Conservation (phyloP, 2,329 filamentous ascomycete genomes). For the Apiospora phragmitis region DNA sequence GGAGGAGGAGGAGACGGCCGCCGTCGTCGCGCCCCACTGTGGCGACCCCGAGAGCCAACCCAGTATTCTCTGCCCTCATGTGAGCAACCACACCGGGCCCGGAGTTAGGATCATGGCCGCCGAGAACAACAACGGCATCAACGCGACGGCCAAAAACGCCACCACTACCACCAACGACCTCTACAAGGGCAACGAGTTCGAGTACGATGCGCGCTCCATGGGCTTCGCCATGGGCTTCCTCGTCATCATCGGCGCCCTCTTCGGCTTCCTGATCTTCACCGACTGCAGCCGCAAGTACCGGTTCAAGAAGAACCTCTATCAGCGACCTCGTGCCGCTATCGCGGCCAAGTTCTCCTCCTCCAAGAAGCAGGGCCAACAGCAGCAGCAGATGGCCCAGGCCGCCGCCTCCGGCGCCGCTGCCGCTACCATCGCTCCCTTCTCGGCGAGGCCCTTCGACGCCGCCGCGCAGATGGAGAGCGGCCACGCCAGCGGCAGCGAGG, state of each 20-base stretch:
- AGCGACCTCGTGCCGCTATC: not conserved
- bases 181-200: not conserved
- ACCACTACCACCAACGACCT: not conserved
- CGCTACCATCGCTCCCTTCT: too few species aligned
- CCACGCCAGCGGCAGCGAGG: not conserved
- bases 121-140: not conserved
- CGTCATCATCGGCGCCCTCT: not conserved
- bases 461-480: not conserved
- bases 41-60: not conserved
- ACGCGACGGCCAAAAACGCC: not conserved
- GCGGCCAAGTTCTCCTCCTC: not conserved
- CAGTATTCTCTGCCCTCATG: not conserved
- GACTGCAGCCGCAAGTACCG: not conserved
- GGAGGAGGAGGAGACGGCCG: not conserved
- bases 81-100: too few species aligned
- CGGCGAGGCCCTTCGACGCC: not conserved
- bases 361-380: not conserved
- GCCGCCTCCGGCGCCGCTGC: too few species aligned
- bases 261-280: not conserved
- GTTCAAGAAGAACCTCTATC: not conserved
- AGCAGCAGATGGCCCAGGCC: not conserved
- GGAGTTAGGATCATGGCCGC: too few species aligned
- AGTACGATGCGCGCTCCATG: not conserved
- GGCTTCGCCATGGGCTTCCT: not conserved
- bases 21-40: not conserved